Conservation (phyloP, 2,329 filamentous ascomycete species). For the Fusarium albosuccineum region DNA sequence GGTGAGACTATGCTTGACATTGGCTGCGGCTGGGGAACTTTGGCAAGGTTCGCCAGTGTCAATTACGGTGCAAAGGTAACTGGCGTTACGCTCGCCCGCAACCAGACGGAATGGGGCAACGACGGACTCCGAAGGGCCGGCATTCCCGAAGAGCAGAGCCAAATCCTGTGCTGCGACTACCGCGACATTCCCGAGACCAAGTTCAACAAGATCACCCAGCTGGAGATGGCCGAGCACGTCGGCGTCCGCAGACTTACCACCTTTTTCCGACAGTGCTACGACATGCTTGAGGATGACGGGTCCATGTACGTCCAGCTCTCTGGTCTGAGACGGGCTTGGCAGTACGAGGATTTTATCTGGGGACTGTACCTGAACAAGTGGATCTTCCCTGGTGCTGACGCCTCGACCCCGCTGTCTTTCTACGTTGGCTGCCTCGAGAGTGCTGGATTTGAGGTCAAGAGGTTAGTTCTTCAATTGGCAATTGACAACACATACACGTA, state of each 20-base stretch:
- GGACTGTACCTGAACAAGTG: conserved; percentile 99
- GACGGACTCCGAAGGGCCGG: conserved; percentile 82
- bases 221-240: conserved; percentile 98
- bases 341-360: conserved; percentile 97
- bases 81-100: conserved; percentile 90
- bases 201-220: conserved; percentile 94
- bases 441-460: conserved; percentile 77
- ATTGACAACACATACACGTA: background rate
- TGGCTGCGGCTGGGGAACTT: conserved; percentile 94
- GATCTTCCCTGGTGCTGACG: conserved; percentile 94
- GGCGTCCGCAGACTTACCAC: conserved; percentile 84
- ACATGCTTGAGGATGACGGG: conserved; percentile 95
- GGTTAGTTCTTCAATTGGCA: conserved; percentile 33
- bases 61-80: conserved; percentile 88
- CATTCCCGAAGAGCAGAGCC: conserved; percentile 84
- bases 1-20: conserved; percentile 90
- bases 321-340: conserved; percentile 90
- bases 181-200: conserved; percentile 87
- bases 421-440: conserved; percentile 85
- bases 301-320: conserved; percentile 94
- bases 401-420: conserved; percentile 88
- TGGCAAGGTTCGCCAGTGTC: conserved; percentile 88
- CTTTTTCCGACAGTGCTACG: conserved; percentile 87
- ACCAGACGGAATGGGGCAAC: conserved; percentile 96
- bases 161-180: conserved; percentile 93